Conservation (phyloP, 768 basidiomycete genomes). For the Inosperma sp. region DNA sequence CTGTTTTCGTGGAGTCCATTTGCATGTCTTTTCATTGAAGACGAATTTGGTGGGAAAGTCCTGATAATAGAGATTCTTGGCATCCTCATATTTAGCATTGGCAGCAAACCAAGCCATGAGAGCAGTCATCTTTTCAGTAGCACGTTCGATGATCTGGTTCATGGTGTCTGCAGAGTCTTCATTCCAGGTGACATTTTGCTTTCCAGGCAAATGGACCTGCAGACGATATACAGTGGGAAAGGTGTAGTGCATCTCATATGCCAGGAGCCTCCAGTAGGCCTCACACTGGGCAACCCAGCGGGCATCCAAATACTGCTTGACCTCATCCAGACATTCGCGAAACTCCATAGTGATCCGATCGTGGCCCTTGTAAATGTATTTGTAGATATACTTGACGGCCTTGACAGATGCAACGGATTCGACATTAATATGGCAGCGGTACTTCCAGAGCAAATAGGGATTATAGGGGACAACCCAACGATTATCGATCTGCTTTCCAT, state of each 20-base stretch:
- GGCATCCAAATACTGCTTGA: constrained; percentile 32
- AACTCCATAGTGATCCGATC: constrained; percentile 36
- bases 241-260: constrained; percentile 30
- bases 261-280: constrained; percentile 32
- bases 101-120: constrained; percentile 34
- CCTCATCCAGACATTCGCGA: constrained; percentile 32
- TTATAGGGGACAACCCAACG: constrained; percentile 39
- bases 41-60: constrained; percentile 31
- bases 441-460: constrained; percentile 32
- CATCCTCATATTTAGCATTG: constrained; percentile 20
- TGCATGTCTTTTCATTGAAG: constrained; percentile 5
- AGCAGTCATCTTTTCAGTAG: constrained; percentile 16
- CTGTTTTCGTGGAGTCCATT: constrained; percentile 28
- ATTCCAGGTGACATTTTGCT: constrained; percentile 35
- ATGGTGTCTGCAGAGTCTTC: constrained; percentile 20
- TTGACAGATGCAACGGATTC: constrained; percentile 37
- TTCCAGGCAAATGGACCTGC: constrained; percentile 37
- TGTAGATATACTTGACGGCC: constrained; percentile 41
- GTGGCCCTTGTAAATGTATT: constrained; percentile 48
- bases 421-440: constrained; percentile 47
- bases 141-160: constrained; percentile 18
- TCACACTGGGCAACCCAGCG: constrained; percentile 33
- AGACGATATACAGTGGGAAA: constrained; percentile 36
- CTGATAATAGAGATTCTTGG: constrained; percentile 27
- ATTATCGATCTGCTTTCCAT: constrained; percentile 29